Percentiles rank a stretch among this genome's conserved stretches.
These are phyloP conservation scores for Fusarium zealandicum DNA, from an alignment of 2,329 filamentous ascomycete species.

Conservation along the genomic window DNA sequence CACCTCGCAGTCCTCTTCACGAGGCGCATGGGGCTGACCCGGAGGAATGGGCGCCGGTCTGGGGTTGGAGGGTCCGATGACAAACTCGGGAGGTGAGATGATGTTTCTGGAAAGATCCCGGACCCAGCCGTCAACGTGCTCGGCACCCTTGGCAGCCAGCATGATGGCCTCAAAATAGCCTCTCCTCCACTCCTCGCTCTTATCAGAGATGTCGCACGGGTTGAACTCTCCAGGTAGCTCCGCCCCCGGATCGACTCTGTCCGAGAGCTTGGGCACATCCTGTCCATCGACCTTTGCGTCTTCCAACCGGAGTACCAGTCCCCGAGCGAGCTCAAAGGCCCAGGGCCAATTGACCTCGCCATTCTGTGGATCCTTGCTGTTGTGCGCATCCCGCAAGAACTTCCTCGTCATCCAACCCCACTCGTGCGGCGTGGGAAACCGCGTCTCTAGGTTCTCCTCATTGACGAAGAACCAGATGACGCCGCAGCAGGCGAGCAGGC, in stretches of 20 bases:
- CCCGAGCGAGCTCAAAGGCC: conserved; percentile 66
- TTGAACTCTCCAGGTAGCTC: conserved; percentile 74
- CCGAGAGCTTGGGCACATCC: conserved; percentile 62
- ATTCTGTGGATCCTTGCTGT: conserved; percentile 62
- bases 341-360: conserved; percentile 70
- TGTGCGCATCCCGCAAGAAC: conserved; percentile 69
- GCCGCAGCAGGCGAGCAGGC: conserved; percentile 65
- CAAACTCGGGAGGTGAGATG: conserved; percentile 74
- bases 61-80: conserved; percentile 85
- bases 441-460: conserved; percentile 77
- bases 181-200: conserved; percentile 83
- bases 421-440: conserved; percentile 81
- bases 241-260: conserved; percentile 67
- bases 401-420: conserved; percentile 78
- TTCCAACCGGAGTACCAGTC: conserved; percentile 72
- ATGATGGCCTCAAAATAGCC: conserved; percentile 87
- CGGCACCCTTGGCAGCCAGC: conserved; percentile 76
- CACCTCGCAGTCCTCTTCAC: conserved; percentile 76
- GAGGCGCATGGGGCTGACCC: conserved; percentile 67
- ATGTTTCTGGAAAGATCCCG: conserved; percentile 70
- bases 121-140: conserved; percentile 83
- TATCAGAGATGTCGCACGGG: conserved; percentile 73
- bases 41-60: conserved; percentile 75
- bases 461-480: conserved; percentile 70
- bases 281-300: conserved; percentile 72